These are phyloP conservation scores for Paraphaeosphaeria sporulosa DNA, from an alignment of 2,329 filamentous ascomycete species.

Conservation along the genomic window DNA sequence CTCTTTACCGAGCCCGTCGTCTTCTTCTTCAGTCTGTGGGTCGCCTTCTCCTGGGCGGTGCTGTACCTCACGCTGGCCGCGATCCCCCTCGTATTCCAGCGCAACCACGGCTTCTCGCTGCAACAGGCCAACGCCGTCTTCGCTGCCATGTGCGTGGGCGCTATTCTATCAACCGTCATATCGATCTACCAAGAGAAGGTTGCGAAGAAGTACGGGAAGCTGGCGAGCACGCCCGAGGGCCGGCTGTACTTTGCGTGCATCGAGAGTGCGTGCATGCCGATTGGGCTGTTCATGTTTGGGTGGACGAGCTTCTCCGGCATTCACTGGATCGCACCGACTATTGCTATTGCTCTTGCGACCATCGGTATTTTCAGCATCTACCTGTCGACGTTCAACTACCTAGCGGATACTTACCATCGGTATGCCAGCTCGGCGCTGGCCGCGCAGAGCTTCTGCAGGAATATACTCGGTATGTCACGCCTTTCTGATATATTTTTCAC, in stretches of 20 bases:
- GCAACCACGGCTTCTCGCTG: slow-evolving; percentile 71
- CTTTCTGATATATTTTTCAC: background rate
- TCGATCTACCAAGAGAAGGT: slow-evolving; percentile 77
- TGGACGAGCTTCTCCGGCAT: slow-evolving; percentile 70
- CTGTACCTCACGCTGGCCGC: slow-evolving; percentile 86
- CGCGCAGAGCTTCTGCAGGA: slow-evolving; percentile 85
- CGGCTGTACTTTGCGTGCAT: slow-evolving; percentile 85
- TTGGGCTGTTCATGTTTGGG: slow-evolving; percentile 82
- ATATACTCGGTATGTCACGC: slow-evolving; percentile 66
- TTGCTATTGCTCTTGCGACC: slow-evolving; percentile 76
- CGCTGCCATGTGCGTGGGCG: slow-evolving; percentile 72
- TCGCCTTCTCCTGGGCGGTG: slow-evolving; percentile 87
- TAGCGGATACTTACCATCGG: slow-evolving; percentile 85
- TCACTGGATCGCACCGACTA: slow-evolving; percentile 75
- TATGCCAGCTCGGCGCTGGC: slow-evolving; percentile 88
- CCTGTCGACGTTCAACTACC: slow-evolving; percentile 89
- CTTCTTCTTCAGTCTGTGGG: slow-evolving; percentile 89
- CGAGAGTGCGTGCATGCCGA: slow-evolving; percentile 75
- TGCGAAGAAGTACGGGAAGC: slow-evolving; percentile 57
- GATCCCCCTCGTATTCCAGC: slow-evolving; percentile 78
- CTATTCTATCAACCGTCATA: slow-evolving; percentile 70
- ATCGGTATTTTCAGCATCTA: slow-evolving; percentile 82
- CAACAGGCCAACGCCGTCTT: slow-evolving; percentile 77
- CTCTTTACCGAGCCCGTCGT: slow-evolving; percentile 80
- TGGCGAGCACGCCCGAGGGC: slow-evolving; percentile 67